phyloP scores from a whole-genome alignment of 2,329 filamentous ascomycete genomes.

The Tolypocladium cylindrosporum region DNA sequence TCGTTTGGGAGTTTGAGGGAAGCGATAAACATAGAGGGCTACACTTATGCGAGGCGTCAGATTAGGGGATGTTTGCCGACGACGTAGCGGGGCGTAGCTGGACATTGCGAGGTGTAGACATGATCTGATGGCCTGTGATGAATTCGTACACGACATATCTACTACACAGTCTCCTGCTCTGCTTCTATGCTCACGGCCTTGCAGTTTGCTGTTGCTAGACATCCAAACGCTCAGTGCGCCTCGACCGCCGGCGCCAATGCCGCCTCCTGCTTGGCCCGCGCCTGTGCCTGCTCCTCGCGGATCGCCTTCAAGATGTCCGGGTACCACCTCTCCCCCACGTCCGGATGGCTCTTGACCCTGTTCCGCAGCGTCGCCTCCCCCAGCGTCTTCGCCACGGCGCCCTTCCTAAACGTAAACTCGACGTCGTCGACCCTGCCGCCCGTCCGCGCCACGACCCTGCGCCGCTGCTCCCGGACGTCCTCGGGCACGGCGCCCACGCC shows the following conservation, averaged over 20 bases:
- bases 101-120: slow-evolving; percentile 12
- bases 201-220: not conserved
- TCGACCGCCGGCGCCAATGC: slow-evolving; percentile 14
- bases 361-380: slow-evolving; percentile 82
- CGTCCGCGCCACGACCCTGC: slow-evolving; percentile 45
- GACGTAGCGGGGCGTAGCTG: slow-evolving; percentile 1
- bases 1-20: slow-evolving; percentile 1
- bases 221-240: slow-evolving; percentile 15
- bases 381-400: slow-evolving; percentile 54
- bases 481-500: slow-evolving; percentile 51
- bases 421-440: slow-evolving; percentile 60
- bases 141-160: not conserved
- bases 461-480: slow-evolving; percentile 51
- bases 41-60: not conserved
- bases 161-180: not conserved
- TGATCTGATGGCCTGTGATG: slow-evolving; percentile 5
- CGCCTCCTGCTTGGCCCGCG: slow-evolving; percentile 17
- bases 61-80: not conserved
- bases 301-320: slow-evolving; percentile 51
- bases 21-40: not conserved
- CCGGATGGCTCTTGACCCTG: slow-evolving; percentile 75
- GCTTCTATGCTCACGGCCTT: not conserved
- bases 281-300: slow-evolving; percentile 44
- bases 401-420: slow-evolving; percentile 75
- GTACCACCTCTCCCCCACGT: slow-evolving; percentile 77